These are phyloP conservation scores for Berberis vulgaris DNA, from an alignment of 164 flowering plant genomes.

Conservation along the genomic window DNA sequence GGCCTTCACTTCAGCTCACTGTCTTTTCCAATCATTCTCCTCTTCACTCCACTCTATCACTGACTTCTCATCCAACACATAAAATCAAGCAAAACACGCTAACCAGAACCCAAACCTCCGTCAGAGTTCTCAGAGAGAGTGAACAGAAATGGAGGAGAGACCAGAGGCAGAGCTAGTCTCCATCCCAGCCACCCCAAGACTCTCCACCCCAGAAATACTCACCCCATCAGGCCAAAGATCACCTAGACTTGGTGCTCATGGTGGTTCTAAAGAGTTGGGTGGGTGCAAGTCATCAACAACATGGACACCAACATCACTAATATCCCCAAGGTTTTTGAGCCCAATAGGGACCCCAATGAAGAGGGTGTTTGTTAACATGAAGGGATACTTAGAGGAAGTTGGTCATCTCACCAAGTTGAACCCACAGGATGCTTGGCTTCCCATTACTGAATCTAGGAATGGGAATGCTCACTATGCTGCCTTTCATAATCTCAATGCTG, in stretches of 20 bases:
- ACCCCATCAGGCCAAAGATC: conserved; percentile 90
- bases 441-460: conserved; percentile 92
- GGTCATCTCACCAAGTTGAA: conserved; percentile 94
- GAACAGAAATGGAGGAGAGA: conserved; percentile 1
- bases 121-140: background rate
- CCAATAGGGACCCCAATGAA: conserved; percentile 99
- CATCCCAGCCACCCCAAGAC: conserved; percentile 82
- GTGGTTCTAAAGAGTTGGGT: conserved; percentile 2
- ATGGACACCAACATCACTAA: conserved; percentile 91
- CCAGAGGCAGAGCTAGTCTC: conserved; percentile 85
- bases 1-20: too few species aligned
- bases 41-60: background rate
- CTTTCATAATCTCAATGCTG: conserved; percentile 92
- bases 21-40: background rate
- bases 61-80: background rate
- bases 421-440: conserved; percentile 98
- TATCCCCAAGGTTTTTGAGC: conserved; percentile 85
- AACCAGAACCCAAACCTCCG: background rate
- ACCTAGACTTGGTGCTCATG: conserved; percentile 34
- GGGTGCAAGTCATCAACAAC: conserved; percentile 41
- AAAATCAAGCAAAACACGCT: background rate
- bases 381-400: conserved; percentile 87
- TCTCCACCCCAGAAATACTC: conserved; percentile 74
- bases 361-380: conserved; percentile 85
- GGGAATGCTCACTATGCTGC: conserved; percentile 99